Evolutionary conservation across 495 filamentous ascomycete species (phyloP).

Genomic region (Trypethelium eluteriae): DNA sequence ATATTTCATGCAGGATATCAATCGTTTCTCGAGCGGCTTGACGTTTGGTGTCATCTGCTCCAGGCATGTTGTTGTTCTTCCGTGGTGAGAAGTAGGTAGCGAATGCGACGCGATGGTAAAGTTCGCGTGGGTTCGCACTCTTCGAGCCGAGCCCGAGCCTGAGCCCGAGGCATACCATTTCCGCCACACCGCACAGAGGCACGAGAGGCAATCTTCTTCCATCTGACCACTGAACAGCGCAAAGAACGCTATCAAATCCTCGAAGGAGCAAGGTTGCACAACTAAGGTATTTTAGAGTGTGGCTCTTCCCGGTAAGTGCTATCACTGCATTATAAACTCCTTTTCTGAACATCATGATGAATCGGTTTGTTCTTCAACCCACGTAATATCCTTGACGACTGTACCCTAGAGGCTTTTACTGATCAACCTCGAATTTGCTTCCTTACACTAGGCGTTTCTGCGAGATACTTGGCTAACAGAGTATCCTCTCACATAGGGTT

Average conservation of each 20-base stretch:
- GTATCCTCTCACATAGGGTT: no score
- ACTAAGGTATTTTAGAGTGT: background rate
- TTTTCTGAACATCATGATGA: background rate
- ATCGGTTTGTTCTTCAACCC: conserved; percentile 9
- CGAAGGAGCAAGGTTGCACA: no score
- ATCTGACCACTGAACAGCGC: background rate
- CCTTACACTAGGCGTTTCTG: background rate
- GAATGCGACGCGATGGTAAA: background rate
- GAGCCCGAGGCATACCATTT: background rate
- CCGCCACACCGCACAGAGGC: background rate
- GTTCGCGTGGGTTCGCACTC: background rate
- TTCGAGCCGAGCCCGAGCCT: no score
- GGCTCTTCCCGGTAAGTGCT: background rate
- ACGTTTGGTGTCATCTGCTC: conserved; percentile 56
- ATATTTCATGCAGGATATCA: conserved; percentile 91
- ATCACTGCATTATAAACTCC: background rate
- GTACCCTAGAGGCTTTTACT: conserved; percentile 8
- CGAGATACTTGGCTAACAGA: background rate
- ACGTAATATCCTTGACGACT: conserved; percentile 8
- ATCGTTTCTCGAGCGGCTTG: conserved; percentile 91
- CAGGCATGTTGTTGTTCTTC: conserved; percentile 16
- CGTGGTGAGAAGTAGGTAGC: background rate
- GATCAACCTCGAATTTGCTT: background rate
- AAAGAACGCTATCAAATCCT: no score
- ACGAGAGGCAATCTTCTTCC: background rate